phyloP scores from a whole-genome alignment of 2,329 filamentous ascomycete species.

The Trichoderma brevicompactum region DNA sequence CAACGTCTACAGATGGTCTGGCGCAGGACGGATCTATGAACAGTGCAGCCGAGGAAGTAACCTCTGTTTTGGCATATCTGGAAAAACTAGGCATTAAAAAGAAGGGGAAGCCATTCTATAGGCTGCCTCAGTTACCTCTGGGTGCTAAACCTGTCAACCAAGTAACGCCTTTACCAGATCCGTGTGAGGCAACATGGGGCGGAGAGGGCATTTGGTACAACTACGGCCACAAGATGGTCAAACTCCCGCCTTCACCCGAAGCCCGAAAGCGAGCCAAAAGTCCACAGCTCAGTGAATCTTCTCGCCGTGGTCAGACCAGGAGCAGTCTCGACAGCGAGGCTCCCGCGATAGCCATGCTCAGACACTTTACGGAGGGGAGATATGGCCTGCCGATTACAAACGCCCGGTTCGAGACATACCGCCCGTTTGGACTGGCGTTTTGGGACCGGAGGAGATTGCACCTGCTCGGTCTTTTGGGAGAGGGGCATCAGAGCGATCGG shows the following conservation, averaged over 20 bases:
- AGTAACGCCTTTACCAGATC: constrained; percentile 11
- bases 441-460: constrained; percentile 33
- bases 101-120: neutral
- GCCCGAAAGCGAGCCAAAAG: neutral
- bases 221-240: neutral
- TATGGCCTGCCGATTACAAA: constrained; percentile 1
- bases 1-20: neutral
- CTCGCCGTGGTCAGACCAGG: neutral
- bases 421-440: constrained; percentile 31
- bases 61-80: neutral
- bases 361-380: neutral
- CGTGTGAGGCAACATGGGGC: constrained; percentile 8
- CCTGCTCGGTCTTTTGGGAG: constrained; percentile 25
- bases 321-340: neutral
- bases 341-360: neutral
- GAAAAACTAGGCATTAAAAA: neutral
- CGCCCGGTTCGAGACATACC: constrained; percentile 29
- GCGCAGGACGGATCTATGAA: neutral
- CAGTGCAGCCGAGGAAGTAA: neutral
- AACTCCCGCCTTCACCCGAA: neutral
- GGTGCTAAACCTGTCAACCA: neutral
- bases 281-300: neutral
- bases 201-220: neutral
- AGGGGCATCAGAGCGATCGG: neutral
- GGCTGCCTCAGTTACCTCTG: neutral